Evolutionary conservation across 148 eudicot genomes (phyloP).

Genomic region (Fagopyrum homotropicum): DNA sequence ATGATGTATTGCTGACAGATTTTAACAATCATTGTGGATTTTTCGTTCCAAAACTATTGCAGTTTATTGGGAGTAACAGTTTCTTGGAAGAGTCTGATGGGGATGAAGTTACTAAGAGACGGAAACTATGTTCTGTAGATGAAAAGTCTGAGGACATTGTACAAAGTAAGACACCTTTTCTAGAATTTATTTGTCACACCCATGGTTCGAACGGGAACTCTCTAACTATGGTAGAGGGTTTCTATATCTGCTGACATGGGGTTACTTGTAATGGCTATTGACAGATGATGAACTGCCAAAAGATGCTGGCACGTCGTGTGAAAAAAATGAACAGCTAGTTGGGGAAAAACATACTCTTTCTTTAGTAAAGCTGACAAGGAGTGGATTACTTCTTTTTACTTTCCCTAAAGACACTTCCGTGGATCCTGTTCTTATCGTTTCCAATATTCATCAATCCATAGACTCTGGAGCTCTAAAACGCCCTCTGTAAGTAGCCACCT

Average conservation of each 20-base stretch:
- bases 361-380: slow-evolving; percentile 65
- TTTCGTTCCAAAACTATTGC: slow-evolving; percentile 12
- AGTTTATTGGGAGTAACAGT: slow-evolving; percentile 29
- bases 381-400: slow-evolving; percentile 66
- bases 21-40: neutral
- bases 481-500: slow-evolving; percentile 55
- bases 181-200: neutral
- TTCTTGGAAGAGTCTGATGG: slow-evolving; percentile 25
- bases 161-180: slow-evolving; percentile 16
- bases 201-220: neutral
- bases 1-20: neutral
- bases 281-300: slow-evolving; percentile 31
- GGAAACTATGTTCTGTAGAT: slow-evolving; percentile 35
- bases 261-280: slow-evolving; percentile 13
- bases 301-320: slow-evolving; percentile 25
- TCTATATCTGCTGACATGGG: neutral
- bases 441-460: slow-evolving; percentile 38
- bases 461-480: slow-evolving; percentile 46
- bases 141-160: slow-evolving; percentile 20
- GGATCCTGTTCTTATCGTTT: slow-evolving; percentile 37
- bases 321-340: slow-evolving; percentile 18
- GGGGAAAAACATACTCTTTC: slow-evolving; percentile 33
- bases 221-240: neutral
- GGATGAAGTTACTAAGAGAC: slow-evolving; percentile 35
- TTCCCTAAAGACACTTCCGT: slow-evolving; percentile 35